Conservation (phyloP, 2,329 filamentous ascomycete species). For the Seiridium unicorne region DNA sequence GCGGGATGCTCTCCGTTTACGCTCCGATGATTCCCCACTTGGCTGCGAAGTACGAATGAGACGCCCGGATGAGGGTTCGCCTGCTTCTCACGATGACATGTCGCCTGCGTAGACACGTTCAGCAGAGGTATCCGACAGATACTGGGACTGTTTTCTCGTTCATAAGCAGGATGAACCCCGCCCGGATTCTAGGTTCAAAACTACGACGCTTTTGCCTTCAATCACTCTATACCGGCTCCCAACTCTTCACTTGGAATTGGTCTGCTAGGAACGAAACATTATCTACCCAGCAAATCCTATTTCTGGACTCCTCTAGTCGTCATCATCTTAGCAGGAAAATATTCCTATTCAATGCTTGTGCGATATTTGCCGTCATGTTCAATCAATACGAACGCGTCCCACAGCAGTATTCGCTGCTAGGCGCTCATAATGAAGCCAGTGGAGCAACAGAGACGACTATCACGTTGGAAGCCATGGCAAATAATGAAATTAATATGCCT, state of each 20-base stretch:
- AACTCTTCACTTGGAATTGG: too few species aligned
- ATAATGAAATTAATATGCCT: conserved; percentile 28
- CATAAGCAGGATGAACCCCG: too few species aligned
- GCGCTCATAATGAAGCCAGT: background rate
- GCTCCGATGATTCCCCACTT: conserved; percentile 13
- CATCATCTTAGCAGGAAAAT: background rate
- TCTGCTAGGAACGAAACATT: too few species aligned
- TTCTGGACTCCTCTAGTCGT: background rate
- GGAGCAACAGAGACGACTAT: conserved; percentile 24
- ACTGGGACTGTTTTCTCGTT: too few species aligned
- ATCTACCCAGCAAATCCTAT: too few species aligned
- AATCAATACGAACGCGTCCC: conserved; percentile 21
- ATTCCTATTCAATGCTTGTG: background rate
- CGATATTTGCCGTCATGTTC: conserved; percentile 12
- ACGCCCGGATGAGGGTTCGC: background rate
- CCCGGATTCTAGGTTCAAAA: too few species aligned
- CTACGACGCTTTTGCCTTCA: too few species aligned
- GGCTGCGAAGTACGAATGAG: background rate
- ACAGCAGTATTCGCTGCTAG: conserved; percentile 20
- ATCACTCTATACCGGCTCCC: too few species aligned
- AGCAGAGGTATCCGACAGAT: too few species aligned
- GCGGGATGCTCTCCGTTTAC: conserved; percentile 16
- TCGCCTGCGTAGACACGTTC: background rate
- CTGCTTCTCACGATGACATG: background rate
- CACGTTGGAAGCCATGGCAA: conserved; percentile 35